These are phyloP conservation scores for Hortiboletus rubellus DNA, from an alignment of 1,284 basidiomycete species.

Conservation along the genomic window DNA sequence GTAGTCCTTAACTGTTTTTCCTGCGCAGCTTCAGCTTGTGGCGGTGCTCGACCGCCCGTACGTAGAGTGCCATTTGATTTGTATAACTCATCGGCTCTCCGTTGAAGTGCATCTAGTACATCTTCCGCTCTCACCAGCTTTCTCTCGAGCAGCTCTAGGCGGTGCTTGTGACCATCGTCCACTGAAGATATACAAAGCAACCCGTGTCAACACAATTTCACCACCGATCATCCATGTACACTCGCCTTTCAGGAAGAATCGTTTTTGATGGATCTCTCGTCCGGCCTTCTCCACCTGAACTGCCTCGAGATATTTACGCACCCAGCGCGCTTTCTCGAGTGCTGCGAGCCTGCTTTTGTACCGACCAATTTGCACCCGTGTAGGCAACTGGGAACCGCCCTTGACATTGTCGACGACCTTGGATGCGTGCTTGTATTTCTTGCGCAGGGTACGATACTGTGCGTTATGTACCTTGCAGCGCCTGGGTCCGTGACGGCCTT, in stretches of 20 bases:
- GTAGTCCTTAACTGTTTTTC: too few relatives aligned
- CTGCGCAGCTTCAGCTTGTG: not conserved
- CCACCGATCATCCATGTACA: not conserved
- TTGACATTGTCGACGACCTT: constrained; percentile 27
- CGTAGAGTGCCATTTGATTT: not conserved
- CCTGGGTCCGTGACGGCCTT: constrained; percentile 13
- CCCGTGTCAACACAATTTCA: not conserved
- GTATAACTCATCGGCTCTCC: constrained; percentile 22
- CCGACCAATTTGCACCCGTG: constrained; percentile 14
- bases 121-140: constrained; percentile 29
- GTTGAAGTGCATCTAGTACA: constrained; percentile 21
- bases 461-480: constrained; percentile 30
- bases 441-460: constrained; percentile 28
- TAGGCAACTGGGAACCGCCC: constrained; percentile 16
- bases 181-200: constrained; percentile 9
- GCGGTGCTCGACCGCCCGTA: not conserved
- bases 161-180: constrained; percentile 31
- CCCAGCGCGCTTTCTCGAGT: constrained; percentile 23
- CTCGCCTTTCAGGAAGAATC: constrained; percentile 30
- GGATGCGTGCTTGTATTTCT: constrained; percentile 32
- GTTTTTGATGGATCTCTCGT: constrained; percentile 22
- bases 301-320: constrained; percentile 29
- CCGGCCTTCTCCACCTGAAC: constrained; percentile 31
- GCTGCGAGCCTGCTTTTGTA: constrained; percentile 15
- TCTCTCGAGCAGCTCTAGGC: constrained; percentile 27